These are phyloP conservation scores for Penicillium bialowiezense DNA, from an alignment of 495 filamentous ascomycete species.

Conservation along the genomic window DNA sequence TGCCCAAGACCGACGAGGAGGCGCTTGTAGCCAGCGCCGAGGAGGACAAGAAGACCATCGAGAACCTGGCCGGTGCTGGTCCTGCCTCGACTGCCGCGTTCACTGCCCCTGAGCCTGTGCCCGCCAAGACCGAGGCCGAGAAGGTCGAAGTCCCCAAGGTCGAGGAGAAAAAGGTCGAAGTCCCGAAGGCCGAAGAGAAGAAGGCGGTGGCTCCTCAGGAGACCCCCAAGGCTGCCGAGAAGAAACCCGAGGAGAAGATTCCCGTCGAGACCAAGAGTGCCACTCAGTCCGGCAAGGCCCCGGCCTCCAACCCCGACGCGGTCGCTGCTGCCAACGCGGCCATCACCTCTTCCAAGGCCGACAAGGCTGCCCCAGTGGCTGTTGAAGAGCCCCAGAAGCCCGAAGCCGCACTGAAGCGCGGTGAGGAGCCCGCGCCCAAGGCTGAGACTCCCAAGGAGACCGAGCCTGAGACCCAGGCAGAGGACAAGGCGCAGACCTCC, in stretches of 20 bases:
- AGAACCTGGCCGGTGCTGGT: slow-evolving; percentile 20
- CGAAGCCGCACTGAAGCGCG: slow-evolving; percentile 23
- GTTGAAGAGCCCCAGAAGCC: slow-evolving; percentile 23
- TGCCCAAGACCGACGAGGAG: slow-evolving; percentile 30
- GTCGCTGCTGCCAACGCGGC: slow-evolving; percentile 26
- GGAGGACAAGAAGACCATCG: slow-evolving; percentile 16
- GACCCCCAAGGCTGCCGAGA: slow-evolving; percentile 63
- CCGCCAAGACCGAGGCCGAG: slow-evolving; percentile 4
- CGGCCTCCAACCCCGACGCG: slow-evolving; percentile 17
- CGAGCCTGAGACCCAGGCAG: slow-evolving; percentile 1
- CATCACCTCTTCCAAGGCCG: slow-evolving; percentile 23
- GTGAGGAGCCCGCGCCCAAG: slow-evolving; percentile 17
- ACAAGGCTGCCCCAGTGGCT: slow-evolving; percentile 16
- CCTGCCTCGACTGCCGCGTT: slow-evolving; percentile 24
- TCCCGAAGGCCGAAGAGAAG: slow-evolving; percentile 3
- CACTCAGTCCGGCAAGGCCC: background rate
- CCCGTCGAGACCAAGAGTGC: slow-evolving; percentile 7
- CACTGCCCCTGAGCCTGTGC: slow-evolving; percentile 22
- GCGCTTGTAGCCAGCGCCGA: slow-evolving; percentile 12
- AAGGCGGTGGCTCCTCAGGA: slow-evolving; percentile 80
- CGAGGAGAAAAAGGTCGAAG: slow-evolving; percentile 73
- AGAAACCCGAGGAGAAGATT: slow-evolving; percentile 77
- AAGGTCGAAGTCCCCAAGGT: slow-evolving; percentile 58
- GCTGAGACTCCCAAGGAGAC: slow-evolving; percentile 45
- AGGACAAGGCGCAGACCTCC: slow-evolving; percentile 11